A percentile compares a stretch with the other conserved stretches of the same genome.
These are phyloP conservation scores for Tetracladium setigerum DNA, from an alignment of 495 filamentous ascomycete species.

Conservation along the genomic window DNA sequence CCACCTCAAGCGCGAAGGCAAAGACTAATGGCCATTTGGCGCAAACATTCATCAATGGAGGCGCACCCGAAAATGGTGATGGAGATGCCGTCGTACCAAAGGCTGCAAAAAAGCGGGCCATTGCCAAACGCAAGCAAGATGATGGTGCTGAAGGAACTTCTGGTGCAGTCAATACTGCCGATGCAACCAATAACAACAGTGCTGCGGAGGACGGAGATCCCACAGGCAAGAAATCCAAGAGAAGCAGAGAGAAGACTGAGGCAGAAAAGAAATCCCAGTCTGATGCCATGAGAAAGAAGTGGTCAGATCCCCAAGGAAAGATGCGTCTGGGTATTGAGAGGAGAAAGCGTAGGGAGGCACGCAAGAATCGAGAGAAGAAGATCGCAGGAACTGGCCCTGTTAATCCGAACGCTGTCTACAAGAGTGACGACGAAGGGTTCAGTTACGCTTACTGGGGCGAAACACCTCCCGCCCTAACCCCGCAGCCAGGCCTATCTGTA, in stretches of 20 bases:
- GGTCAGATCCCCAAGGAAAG: not conserved
- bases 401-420: no score
- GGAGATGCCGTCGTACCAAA: not conserved
- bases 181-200: not conserved
- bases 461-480: no score
- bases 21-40: not conserved
- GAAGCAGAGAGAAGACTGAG: not conserved
- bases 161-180: not conserved
- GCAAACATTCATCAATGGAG: not conserved
- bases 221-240: not conserved
- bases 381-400: no score
- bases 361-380: no score
- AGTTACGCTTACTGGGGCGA: no score
- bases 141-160: not conserved
- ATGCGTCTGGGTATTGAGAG: not conserved
- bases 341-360: no score
- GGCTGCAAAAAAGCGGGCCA: no score
- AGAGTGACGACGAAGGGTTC: no score
- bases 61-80: not conserved
- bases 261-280: not conserved
- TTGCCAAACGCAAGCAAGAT: conserved; percentile 6
- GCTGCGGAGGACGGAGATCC: not conserved
- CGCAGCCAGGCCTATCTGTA: no score
- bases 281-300: no score
- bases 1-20: not conserved